phyloP scores from a whole-genome alignment of 2,329 filamentous ascomycete genomes.

The Neopestalotiopsis rosae region DNA sequence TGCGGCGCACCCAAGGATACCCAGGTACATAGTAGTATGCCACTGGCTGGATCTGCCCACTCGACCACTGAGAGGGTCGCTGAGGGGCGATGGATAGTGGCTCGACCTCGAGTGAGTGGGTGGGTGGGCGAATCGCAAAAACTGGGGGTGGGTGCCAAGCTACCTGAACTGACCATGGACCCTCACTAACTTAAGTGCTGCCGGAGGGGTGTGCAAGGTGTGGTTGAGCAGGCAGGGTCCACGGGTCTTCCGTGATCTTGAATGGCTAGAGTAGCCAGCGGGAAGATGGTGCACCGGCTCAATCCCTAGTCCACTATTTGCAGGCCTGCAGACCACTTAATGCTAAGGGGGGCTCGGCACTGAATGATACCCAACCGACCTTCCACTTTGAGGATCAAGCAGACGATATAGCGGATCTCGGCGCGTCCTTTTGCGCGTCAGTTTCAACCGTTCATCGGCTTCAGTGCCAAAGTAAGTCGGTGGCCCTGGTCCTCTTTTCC shows the following conservation, averaged over 20 bases:
- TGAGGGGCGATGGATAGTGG: background rate
- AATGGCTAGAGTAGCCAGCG: conserved; percentile 3
- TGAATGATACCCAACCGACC: conserved; percentile 8
- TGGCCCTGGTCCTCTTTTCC: background rate
- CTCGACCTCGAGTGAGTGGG: background rate
- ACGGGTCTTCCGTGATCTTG: background rate
- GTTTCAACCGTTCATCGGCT: background rate
- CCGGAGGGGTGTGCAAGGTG: too few species aligned
- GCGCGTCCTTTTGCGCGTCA: conserved; percentile 3
- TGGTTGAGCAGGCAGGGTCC: background rate
- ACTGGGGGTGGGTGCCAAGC: background rate
- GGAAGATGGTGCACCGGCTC: conserved; percentile 14
- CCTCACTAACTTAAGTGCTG: too few species aligned
- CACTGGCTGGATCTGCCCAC: background rate
- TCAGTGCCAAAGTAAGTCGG: background rate
- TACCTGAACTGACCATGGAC: background rate
- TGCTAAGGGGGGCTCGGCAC: conserved; percentile 9
- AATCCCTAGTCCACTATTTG: background rate
- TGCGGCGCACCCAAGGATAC: background rate
- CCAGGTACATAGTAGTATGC: too few species aligned
- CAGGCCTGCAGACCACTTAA: background rate
- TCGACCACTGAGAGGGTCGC: background rate
- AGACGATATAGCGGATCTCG: conserved; percentile 3
- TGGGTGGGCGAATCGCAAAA: too few species aligned
- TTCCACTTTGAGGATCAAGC: conserved; percentile 3